Evolutionary conservation across 495 filamentous ascomycete species (phyloP), one percentile per base, ranked within the genome.

Genomic region (Neurospora discreta): DNA sequence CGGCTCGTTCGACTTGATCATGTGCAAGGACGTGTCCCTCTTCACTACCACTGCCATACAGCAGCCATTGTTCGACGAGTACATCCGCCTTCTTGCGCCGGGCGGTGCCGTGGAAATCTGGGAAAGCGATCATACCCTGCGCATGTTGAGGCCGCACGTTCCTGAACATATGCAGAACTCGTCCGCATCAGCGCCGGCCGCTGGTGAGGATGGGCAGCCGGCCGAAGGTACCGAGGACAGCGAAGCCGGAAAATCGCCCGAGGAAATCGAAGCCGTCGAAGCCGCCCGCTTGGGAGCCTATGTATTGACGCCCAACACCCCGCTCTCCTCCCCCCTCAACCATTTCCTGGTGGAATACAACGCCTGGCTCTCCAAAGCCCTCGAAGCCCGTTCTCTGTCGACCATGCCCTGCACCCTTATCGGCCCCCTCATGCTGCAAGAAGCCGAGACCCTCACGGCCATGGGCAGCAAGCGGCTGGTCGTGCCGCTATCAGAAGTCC

Each of bases 31-130:
- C 79, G 84, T 94, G 74, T 89, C 88, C 46, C 85, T 96, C 79
- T 89, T 88, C 71, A 86, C 87, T 41, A 88, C 88, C 20, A 87
- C 85, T 26, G 85, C 86, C 15, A 86, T 90, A 75, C 88, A 91
- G 44, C 87, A 89, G 41, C 75, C 78, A 9, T 82, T 94, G 16
- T 85, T 97, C 71, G 88, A 91, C 44, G 94, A 97, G 75, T 90
- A 90, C 69, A 80, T 93, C 69, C 90, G 94, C 36, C 83, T 97
- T 18, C 82, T 97, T 52, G 89, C 87, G 74, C 89, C 90, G 0
- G 94, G 93, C 8, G 95, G 95, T 1, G 87, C 89, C 16, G 77
- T 97, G 69, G 95, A 98, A 80, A 87, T 97, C 30, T 95, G 93
- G 92, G 93, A 96, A 74, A 89, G 89, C 1, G 92, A 95, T 81